Percentiles rank a stretch among this genome's conserved stretches.
Conservation (phyloP, 208 protist genomes). For the Leishmania tarentolae region DNA sequence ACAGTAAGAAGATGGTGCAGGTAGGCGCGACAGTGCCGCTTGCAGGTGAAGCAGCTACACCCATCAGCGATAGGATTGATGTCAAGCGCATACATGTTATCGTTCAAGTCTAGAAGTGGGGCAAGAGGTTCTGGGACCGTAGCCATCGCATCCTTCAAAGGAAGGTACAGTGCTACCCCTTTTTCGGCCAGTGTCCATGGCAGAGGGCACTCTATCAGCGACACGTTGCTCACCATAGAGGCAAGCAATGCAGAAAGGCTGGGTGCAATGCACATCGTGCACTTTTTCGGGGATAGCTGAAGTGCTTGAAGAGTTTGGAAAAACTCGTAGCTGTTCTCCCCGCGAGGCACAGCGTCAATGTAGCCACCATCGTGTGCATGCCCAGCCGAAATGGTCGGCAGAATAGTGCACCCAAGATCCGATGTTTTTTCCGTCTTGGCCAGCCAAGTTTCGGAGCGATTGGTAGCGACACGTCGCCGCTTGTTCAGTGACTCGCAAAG, state of each 20-base stretch:
- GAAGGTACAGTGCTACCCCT: conserved; percentile 62
- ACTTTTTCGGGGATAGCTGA: conserved; percentile 17
- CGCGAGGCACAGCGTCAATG: conserved; percentile 40
- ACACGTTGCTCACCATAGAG: conserved; percentile 45
- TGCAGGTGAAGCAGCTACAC: conserved; percentile 84
- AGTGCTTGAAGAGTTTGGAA: conserved; percentile 30
- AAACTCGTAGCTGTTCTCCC: conserved; percentile 44
- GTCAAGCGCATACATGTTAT: conserved; percentile 60
- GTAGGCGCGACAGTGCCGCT: conserved; percentile 77
- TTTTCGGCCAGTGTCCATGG: conserved; percentile 78
- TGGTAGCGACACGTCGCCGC: conserved; percentile 40
- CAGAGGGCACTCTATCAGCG: conserved; percentile 70
- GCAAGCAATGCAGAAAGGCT: conserved; percentile 53
- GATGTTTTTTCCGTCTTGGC: conserved; percentile 23
- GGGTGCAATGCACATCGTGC: conserved; percentile 45
- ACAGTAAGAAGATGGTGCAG: conserved; percentile 88
- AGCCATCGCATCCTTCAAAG: conserved; percentile 2
- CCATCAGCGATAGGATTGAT: conserved; percentile 51
- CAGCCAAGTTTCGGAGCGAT: conserved; percentile 48
- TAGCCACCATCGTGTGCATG: conserved; percentile 16
- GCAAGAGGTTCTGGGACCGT: conserved; percentile 27
- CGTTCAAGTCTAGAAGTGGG: conserved; percentile 76
- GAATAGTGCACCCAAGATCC: conserved; percentile 29
- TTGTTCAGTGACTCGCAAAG: conserved; percentile 45
- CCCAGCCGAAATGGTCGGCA: conserved; percentile 32